Evolutionary conservation across 345 rosid genomes (phyloP).

Genomic region (Cochlearia excelsa): DNA sequence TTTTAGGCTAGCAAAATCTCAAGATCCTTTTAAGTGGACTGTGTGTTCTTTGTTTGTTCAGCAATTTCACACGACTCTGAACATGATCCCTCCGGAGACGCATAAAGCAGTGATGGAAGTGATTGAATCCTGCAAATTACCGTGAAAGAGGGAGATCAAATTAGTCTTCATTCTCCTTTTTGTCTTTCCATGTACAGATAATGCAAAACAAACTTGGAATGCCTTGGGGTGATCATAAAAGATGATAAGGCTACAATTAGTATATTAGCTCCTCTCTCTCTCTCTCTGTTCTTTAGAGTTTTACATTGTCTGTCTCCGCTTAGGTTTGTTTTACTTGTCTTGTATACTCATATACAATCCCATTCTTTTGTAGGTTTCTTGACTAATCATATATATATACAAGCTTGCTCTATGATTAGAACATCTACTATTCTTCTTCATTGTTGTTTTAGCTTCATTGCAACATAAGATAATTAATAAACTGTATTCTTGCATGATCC

Average conservation of each 20-base stretch:
- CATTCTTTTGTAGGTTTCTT: constrained; percentile 35
- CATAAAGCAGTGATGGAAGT: constrained; percentile 90
- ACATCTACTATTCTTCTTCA: neutral
- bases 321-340: constrained; percentile 27
- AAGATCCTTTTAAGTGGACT: constrained; percentile 10
- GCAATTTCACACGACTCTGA: constrained; percentile 86
- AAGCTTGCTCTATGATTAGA: constrained; percentile 9
- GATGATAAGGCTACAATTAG: constrained; percentile 20
- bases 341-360: constrained; percentile 14
- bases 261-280: constrained; percentile 4
- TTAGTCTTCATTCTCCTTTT: constrained; percentile 21
- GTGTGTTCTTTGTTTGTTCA: constrained; percentile 30
- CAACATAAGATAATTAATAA: too few species aligned
- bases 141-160: constrained; percentile 36
- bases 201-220: constrained; percentile 29
- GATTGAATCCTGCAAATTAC: constrained; percentile 76
- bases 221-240: constrained; percentile 20
- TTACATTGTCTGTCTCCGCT: constrained; percentile 24
- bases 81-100: constrained; percentile 94
- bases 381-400: constrained; percentile 32
- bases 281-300: constrained; percentile 21
- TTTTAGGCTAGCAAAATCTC: constrained; percentile 11
- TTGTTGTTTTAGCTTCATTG: too few species aligned
- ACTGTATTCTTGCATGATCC: too few species aligned
- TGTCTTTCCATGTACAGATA: constrained; percentile 49